phyloP scores from a whole-genome alignment of 1,139 yeast species.

The Hanseniaspora gamundiae region DNA sequence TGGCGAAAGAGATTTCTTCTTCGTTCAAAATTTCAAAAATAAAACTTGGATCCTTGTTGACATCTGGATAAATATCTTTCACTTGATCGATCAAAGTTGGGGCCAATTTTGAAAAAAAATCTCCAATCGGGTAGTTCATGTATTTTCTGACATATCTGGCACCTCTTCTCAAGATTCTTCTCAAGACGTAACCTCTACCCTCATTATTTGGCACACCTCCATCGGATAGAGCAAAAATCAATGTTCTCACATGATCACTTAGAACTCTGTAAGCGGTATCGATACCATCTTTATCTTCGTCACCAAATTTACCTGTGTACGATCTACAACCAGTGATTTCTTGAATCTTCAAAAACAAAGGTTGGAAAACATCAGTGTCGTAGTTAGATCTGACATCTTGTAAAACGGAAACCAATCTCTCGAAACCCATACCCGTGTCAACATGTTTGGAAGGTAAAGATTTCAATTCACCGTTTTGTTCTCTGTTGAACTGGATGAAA shows the following conservation, averaged over 20 bases:
- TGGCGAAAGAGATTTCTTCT: constrained; percentile 89
- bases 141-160: constrained; percentile 94
- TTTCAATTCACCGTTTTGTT: constrained; percentile 69
- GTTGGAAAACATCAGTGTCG: constrained; percentile 93
- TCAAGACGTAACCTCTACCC: constrained; percentile 95
- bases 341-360: constrained; percentile 72
- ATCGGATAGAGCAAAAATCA: constrained; percentile 90
- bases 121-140: constrained; percentile 90
- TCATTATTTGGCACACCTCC: constrained; percentile 99
- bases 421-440: constrained; percentile 98
- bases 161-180: constrained; percentile 96
- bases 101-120: constrained; percentile 81
- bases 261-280: constrained; percentile 97
- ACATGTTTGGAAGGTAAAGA: constrained; percentile 87
- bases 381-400: constrained; percentile 87
- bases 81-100: constrained; percentile 90
- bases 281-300: constrained; percentile 83
- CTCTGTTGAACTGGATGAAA: constrained; percentile 92
- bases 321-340: constrained; percentile 89
- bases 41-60: constrained; percentile 55
- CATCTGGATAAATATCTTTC: constrained; percentile 82
- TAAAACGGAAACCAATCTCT: constrained; percentile 85
- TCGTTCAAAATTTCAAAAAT: constrained; percentile 87
- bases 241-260: constrained; percentile 96
- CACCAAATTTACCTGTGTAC: constrained; percentile 85